Evolutionary conservation across 2,329 filamentous ascomycete genomes (phyloP).

Genomic region (Neofusicoccum umdonicola): DNA sequence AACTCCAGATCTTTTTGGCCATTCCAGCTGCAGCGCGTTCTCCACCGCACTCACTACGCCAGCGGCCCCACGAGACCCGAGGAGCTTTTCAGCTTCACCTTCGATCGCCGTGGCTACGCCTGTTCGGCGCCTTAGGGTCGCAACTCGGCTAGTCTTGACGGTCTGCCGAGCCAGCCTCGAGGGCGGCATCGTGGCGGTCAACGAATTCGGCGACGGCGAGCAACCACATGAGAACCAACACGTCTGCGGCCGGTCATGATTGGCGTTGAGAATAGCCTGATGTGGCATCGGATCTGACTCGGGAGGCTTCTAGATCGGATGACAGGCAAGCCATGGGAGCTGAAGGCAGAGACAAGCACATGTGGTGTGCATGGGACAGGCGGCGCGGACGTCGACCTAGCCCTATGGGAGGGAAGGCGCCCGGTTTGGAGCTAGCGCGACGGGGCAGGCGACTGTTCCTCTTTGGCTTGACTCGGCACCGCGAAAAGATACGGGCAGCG

Average conservation of each 20-base stretch:
- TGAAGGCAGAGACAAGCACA: background rate
- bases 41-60: background rate
- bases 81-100: background rate
- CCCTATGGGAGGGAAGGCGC: background rate
- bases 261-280: background rate
- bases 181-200: background rate
- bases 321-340: background rate
- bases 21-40: background rate
- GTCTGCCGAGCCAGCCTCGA: background rate
- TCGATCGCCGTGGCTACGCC: background rate
- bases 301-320: background rate
- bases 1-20: too few relatives aligned
- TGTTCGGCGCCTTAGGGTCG: too few relatives aligned
- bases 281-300: background rate
- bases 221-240: background rate
- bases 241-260: background rate
- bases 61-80: background rate
- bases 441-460: slow-evolving; percentile 7
- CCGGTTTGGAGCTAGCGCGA: background rate
- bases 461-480: background rate
- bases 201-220: background rate
- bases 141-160: too few relatives aligned
- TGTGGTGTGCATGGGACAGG: background rate
- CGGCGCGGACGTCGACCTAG: background rate
- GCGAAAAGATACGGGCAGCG: background rate